These are phyloP conservation scores for Penicillium coffeae DNA, from an alignment of 495 filamentous ascomycete genomes.

Conservation along the genomic window DNA sequence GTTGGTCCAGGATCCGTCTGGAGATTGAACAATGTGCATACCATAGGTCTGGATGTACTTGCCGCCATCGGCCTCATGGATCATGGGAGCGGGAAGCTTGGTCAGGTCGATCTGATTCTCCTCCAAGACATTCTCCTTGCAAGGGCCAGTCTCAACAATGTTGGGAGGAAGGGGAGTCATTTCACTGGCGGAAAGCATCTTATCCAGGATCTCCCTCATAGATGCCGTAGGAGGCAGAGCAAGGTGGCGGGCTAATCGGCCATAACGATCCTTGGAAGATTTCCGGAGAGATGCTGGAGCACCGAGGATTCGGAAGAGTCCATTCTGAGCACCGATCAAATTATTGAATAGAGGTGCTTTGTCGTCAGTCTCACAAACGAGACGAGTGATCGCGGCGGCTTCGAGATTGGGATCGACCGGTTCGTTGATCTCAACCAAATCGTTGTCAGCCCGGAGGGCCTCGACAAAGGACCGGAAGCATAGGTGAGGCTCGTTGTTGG, in stretches of 20 bases:
- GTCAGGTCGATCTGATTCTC: slow-evolving; percentile 35
- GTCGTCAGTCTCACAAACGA: slow-evolving; percentile 35
- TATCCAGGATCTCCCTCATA: slow-evolving; percentile 28
- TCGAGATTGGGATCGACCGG: slow-evolving; percentile 37
- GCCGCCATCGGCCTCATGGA: slow-evolving; percentile 35
- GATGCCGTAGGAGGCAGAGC: slow-evolving; percentile 27
- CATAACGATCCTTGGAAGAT: slow-evolving; percentile 22
- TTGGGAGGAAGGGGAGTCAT: slow-evolving; percentile 24
- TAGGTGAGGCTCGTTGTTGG: slow-evolving; percentile 18
- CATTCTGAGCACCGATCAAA: slow-evolving; percentile 30
- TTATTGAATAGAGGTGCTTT: slow-evolving; percentile 42
- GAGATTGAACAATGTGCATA: slow-evolving; percentile 35
- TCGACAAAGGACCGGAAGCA: slow-evolving; percentile 37
- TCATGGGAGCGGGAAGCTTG: slow-evolving; percentile 28
- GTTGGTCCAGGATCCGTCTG: slow-evolving; percentile 38
- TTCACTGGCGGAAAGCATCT: slow-evolving; percentile 24
- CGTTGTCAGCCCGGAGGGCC: slow-evolving; percentile 29
- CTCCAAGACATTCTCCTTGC: slow-evolving; percentile 31
- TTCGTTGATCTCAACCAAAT: slow-evolving; percentile 33
- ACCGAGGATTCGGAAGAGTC: slow-evolving; percentile 38
- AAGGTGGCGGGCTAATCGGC: slow-evolving; percentile 33
- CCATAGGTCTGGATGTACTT: slow-evolving; percentile 41
- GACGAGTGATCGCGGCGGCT: slow-evolving; percentile 33
- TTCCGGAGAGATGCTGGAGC: slow-evolving; percentile 26
- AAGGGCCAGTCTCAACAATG: slow-evolving; percentile 23